Evolutionary conservation across 2,329 filamentous ascomycete species (phyloP), one percentile per base, ranked within the genome.

Genomic region (Didymella lethalis): DNA sequence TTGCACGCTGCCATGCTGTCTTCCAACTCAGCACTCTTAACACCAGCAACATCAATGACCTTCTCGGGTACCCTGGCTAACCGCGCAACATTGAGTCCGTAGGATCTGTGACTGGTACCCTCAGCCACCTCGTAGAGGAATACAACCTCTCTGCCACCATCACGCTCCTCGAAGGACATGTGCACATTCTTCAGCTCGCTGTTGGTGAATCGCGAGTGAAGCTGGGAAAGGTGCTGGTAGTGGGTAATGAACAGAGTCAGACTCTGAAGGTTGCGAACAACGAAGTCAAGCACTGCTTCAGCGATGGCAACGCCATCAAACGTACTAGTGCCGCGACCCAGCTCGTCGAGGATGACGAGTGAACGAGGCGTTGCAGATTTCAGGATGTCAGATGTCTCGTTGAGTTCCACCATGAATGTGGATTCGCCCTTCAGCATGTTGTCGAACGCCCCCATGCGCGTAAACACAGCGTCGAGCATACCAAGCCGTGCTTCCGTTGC

Each of bases 321-420:
- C 10, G 95, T 99, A 66, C 88, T 92, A 0, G 95, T 99, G 50
- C 95, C 95, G 54, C 95, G 86, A 32, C 95, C 95, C 2, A 99
- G 84, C 81, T 99, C 95, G 78, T 99, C 95, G 6, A 99, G 86
- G 44, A 99, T 92, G 62, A 99, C 90, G 7, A 99, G 85, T 44
- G 88, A 92, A 45, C 92, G 87, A 0, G 91, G 88, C 0, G 93
- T 95, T 0, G 94, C 95, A 70, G 92, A 87, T 72, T 95, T 94
- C 25, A 99, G 84, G 67, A 99, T 97, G 61, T 93, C 88, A 1
- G 90, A 88, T 1, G 95, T 98, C 77, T 99, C 95, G 34, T 89
- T 92, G 2, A 99, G 86, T 75, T 99, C 95, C 54, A 99, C 93
- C 93, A 98, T 97, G 80, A 99, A 99, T 12, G 95, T 99, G 25